Base-by-base conservation (phyloP, 129 eudicot species). In the Tagetes patula region DNA sequence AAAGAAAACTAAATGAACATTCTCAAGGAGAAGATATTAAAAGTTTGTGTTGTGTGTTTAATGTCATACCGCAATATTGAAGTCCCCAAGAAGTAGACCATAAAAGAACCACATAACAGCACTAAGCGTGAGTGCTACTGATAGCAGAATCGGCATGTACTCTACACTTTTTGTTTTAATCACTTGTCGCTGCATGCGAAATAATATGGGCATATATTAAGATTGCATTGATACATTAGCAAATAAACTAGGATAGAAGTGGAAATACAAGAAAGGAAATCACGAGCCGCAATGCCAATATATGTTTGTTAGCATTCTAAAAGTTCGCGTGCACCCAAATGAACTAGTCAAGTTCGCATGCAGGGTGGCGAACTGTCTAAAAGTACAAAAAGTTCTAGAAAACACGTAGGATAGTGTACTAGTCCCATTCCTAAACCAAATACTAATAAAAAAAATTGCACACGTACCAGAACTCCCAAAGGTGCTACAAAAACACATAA, bases 101-200 rank as follows among this genome's bases (percentile, higher is more conserved):
- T 84, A 89, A 74, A 89, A 86, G 87, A 89, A 89, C 92, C 96
- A 89, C 81, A 84, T 81, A 30, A 89, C 89, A 5, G 96, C 92
- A 36, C 89, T 89, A 5, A 86, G 71, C 60, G 96, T 86, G 69
- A 89, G 89, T 72, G 77, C 85, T 31, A 86, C 81, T 0, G 96
- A 86, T 48, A 89, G 74, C 53, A 79, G 81, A 79, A 89, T 84
- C 0, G 96, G 96, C 96, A 89, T 89, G 86, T 84, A 86, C 70
- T 89, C 82, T 10, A 86, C 96, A 31, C 96, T 89, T 64, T 85
- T 89, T 38, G 96, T 87, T 67, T 81, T 75, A 36, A 89, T 87
- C 0, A 89, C 96, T 87, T 85, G 88, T 58, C 84, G 81, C 96
- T 89, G 87, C n/a, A n/a, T n/a, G n/a, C 59, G 80, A 36, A 76